Percentiles rank a stretch among this genome's conserved stretches.
These are phyloP conservation scores for Aspergillus nidulans DNA, from an alignment of 495 filamentous ascomycete species.

Conservation along the genomic window DNA sequence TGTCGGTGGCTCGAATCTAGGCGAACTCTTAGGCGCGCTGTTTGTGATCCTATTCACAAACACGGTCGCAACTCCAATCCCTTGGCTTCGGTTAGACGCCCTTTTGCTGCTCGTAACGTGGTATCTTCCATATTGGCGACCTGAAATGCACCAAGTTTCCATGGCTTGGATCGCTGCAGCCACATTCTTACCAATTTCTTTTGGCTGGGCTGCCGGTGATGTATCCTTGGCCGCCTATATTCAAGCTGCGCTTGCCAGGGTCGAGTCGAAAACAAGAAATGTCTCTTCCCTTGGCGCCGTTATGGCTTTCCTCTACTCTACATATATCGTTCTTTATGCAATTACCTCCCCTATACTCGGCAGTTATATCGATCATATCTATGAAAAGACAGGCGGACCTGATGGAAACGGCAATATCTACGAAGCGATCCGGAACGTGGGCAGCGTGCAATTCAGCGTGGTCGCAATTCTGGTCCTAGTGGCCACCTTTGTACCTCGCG, in stretches of 20 bases:
- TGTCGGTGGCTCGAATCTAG: conserved; percentile 41
- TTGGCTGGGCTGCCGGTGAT: conserved; percentile 46
- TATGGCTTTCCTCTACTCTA: conserved; percentile 45
- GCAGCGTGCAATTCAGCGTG: conserved; percentile 38
- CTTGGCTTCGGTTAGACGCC: conserved; percentile 40
- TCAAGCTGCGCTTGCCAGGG: conserved; percentile 34
- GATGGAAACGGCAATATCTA: conserved; percentile 19
- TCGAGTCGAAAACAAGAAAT: conserved; percentile 32
- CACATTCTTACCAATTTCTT: conserved; percentile 40
- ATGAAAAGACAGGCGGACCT: conserved; percentile 21
- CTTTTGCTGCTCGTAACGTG: conserved; percentile 28
- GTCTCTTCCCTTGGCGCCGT: conserved; percentile 44
- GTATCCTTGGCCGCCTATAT: conserved; percentile 43
- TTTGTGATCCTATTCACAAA: conserved; percentile 40
- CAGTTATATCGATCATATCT: conserved; percentile 36
- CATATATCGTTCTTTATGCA: conserved; percentile 41
- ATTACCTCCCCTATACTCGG: conserved; percentile 37
- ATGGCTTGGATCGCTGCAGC: conserved; percentile 40
- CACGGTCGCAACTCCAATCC: conserved; percentile 37
- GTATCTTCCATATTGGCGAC: conserved; percentile 34
- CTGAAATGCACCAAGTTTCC: conserved; percentile 18
- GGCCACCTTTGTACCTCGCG: conserved; percentile 34
- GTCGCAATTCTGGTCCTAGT: conserved; percentile 28
- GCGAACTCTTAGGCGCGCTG: conserved; percentile 41
- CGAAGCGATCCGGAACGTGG: conserved; percentile 25